These are phyloP conservation scores for Erucastrum elatum DNA, from an alignment of 345 rosid species.

Conservation along the genomic window DNA sequence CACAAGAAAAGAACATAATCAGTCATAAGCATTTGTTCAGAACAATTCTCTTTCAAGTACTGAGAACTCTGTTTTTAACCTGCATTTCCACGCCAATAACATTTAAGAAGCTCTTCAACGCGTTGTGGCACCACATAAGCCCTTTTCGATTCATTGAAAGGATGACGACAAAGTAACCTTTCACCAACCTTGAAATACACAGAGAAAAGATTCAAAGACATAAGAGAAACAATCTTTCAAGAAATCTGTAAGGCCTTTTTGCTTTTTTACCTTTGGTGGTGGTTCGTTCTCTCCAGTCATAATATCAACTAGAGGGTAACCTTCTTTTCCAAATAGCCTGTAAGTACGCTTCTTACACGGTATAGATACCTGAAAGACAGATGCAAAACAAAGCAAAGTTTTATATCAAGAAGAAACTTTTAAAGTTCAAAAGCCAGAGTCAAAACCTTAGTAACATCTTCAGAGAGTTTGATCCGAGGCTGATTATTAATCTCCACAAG, in stretches of 20 bases:
- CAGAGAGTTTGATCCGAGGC: slow-evolving; percentile 98
- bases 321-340: slow-evolving; percentile 86
- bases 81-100: slow-evolving; percentile 88
- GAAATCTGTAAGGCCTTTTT: neutral
- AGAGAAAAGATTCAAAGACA: neutral
- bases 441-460: slow-evolving; percentile 90
- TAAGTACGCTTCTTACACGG: slow-evolving; percentile 84
- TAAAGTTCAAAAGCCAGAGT: neutral
- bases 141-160: slow-evolving; percentile 92
- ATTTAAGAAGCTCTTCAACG: slow-evolving; percentile 88
- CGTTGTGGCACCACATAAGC: slow-evolving; percentile 90
- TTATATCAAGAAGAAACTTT: slow-evolving; percentile 5
- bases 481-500: slow-evolving; percentile 89
- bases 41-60: neutral
- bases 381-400: neutral
- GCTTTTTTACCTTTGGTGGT: slow-evolving; percentile 63
- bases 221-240: neutral
- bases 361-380: slow-evolving; percentile 66
- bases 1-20: slow-evolving; percentile 4
- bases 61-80: slow-evolving; percentile 43
- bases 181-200: slow-evolving; percentile 66
- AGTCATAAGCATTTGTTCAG: neutral
- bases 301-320: slow-evolving; percentile 91
- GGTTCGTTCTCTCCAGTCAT: slow-evolving; percentile 93
- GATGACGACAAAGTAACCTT: slow-evolving; percentile 91